Evolutionary conservation across 495 filamentous ascomycete species (phyloP).

Genomic region (Penicillium argentinense): DNA sequence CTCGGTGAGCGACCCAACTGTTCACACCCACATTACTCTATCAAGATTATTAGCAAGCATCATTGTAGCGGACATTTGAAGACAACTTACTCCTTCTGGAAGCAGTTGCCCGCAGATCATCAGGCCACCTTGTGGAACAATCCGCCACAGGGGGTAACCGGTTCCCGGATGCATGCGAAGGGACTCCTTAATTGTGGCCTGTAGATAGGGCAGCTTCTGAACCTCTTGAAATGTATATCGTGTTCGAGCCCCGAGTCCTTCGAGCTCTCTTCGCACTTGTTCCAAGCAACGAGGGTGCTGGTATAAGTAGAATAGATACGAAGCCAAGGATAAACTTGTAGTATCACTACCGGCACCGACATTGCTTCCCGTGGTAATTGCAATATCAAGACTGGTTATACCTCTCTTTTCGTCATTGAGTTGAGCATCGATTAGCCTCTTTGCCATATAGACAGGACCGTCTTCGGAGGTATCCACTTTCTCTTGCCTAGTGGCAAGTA

Average conservation of each 20-base stretch:
- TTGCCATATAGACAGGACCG: not conserved
- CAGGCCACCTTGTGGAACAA: conserved; percentile 32
- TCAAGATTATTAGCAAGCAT: too few relatives aligned
- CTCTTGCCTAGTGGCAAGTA: not conserved
- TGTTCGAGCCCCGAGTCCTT: not conserved
- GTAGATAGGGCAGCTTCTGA: conserved; percentile 30
- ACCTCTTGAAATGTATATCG: conserved; percentile 22
- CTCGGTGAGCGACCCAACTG: conserved; percentile 62
- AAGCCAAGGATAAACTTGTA: conserved; percentile 20
- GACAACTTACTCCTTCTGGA: conserved; percentile 22
- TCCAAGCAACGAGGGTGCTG: conserved; percentile 17
- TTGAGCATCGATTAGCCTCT: not conserved
- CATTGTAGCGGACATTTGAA: too few relatives aligned
- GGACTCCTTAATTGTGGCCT: conserved; percentile 39
- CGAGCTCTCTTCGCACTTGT: conserved; percentile 28
- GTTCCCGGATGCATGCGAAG: conserved; percentile 61
- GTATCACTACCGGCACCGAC: conserved; percentile 37
- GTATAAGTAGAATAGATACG: conserved; percentile 28
- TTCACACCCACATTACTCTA: conserved; percentile 56
- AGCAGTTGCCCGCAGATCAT: conserved; percentile 21
- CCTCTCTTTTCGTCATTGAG: not conserved
- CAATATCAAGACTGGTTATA: not conserved
- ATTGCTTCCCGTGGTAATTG: conserved; percentile 20
- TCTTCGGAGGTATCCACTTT: not conserved
- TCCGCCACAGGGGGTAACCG: conserved; percentile 39